Evolutionary conservation across 345 rosid genomes (phyloP).

Genomic region (Populus simonii): DNA sequence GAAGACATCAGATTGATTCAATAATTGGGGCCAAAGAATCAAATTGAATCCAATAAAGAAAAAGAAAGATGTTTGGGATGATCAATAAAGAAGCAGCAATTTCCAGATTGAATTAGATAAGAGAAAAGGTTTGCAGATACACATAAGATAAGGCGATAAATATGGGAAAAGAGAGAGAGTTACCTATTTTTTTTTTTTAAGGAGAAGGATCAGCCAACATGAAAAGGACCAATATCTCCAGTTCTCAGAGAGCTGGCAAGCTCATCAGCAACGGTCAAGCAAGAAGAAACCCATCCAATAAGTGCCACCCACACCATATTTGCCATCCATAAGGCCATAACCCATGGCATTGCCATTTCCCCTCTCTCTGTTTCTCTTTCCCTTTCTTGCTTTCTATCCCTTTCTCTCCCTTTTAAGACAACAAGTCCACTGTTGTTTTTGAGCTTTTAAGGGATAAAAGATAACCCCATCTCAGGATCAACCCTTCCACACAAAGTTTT

Average conservation of each 20-base stretch:
- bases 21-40: background rate
- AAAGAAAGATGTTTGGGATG: background rate
- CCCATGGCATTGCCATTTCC: constrained; percentile 65
- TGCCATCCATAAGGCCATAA: constrained; percentile 54
- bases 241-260: constrained; percentile 66
- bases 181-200: background rate
- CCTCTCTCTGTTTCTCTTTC: background rate
- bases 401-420: background rate
- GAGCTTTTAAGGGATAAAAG: background rate
- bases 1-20: background rate
- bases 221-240: constrained; percentile 86
- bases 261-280: constrained; percentile 83
- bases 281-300: constrained; percentile 71
- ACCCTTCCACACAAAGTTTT: background rate
- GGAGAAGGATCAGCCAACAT: constrained; percentile 42
- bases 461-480: background rate
- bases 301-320: constrained; percentile 66
- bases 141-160: background rate
- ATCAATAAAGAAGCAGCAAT: background rate
- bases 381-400: background rate
- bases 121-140: background rate
- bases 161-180: background rate
- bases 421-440: background rate
- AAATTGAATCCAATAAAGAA: background rate
- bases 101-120: background rate